These are phyloP conservation scores for Streptanthus diversifolius DNA, from an alignment of 345 rosid genomes.

Conservation along the genomic window DNA sequence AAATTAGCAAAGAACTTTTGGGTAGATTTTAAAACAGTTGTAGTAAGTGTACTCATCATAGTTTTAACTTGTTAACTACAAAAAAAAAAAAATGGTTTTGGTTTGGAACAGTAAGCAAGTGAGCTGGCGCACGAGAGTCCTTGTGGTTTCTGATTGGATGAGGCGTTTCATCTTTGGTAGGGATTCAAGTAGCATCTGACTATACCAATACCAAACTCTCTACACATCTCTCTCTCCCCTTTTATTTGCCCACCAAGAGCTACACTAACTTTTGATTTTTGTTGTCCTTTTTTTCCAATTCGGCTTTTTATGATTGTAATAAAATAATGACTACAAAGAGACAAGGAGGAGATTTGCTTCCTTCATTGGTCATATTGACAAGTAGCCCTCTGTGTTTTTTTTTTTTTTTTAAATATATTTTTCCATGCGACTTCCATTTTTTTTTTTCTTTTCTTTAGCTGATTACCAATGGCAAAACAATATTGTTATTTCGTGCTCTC, in stretches of 20 bases:
- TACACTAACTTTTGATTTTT: background rate
- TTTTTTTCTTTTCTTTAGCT: background rate
- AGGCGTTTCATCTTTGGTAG: slow-evolving; percentile 89
- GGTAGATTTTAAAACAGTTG: background rate
- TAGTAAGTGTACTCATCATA: too few relatives aligned
- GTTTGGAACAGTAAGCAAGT: slow-evolving; percentile 73
- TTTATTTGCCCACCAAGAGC: background rate
- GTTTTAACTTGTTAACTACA: background rate
- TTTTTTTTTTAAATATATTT: background rate
- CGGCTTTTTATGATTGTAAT: background rate
- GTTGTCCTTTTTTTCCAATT: background rate
- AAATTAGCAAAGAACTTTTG: background rate
- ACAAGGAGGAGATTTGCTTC: background rate
- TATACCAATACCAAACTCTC: background rate
- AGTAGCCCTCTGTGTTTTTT: background rate
- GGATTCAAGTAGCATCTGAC: slow-evolving; percentile 82
- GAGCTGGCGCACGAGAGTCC: slow-evolving; percentile 92
- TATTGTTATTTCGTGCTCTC: background rate
- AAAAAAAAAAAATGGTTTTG: background rate
- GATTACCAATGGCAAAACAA: background rate
- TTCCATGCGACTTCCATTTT: background rate
- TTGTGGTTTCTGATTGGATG: slow-evolving; percentile 85
- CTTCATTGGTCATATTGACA: background rate
- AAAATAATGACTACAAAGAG: background rate
- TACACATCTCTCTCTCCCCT: background rate